These are phyloP conservation scores for Begonia fuchsioides DNA, from an alignment of 306 rosid species.

Conservation along the genomic window DNA sequence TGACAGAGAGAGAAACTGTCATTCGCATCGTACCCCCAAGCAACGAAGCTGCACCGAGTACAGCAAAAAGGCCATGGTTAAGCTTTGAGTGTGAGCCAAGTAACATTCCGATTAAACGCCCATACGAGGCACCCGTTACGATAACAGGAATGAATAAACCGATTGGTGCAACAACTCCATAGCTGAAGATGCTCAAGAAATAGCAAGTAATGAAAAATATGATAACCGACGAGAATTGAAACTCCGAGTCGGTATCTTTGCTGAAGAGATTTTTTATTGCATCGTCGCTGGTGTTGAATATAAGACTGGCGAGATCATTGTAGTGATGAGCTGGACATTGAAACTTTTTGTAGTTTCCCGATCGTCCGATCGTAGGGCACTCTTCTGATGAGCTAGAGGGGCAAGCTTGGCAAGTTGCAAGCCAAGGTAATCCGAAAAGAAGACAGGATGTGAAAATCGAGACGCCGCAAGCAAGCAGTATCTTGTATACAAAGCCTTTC, in stretches of 20 bases:
- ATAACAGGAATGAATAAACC: slow-evolving; percentile 90
- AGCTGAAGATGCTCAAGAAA: slow-evolving; percentile 62
- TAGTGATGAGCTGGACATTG: slow-evolving; percentile 64
- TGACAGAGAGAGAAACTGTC: slow-evolving; percentile 82
- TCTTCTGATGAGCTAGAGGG: slow-evolving; percentile 58
- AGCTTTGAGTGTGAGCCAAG: slow-evolving; percentile 38
- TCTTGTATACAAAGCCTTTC: slow-evolving; percentile 55
- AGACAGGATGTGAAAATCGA: slow-evolving; percentile 76
- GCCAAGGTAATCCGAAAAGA: slow-evolving; percentile 89
- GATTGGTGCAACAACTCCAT: slow-evolving; percentile 73
- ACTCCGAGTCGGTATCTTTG: slow-evolving; percentile 55
- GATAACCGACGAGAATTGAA: slow-evolving; percentile 37
- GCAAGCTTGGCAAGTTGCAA: slow-evolving; percentile 70
- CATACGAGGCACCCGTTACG: slow-evolving; percentile 89
- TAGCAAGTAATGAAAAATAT: slow-evolving; percentile 59
- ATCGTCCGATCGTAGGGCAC: slow-evolving; percentile 92
- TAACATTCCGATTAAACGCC: slow-evolving; percentile 82
- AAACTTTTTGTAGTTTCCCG: slow-evolving; percentile 95
- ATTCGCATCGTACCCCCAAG: slow-evolving; percentile 95
- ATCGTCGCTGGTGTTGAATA: slow-evolving; percentile 89
- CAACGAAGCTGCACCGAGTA: slow-evolving; percentile 82
- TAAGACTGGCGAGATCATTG: slow-evolving; percentile 95
- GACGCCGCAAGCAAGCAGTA: slow-evolving; percentile 52
- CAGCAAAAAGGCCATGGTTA: slow-evolving; percentile 79
- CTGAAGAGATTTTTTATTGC: slow-evolving; percentile 87